Conservation (phyloP, 345 rosid species). For the Luvunga scandens region DNA sequence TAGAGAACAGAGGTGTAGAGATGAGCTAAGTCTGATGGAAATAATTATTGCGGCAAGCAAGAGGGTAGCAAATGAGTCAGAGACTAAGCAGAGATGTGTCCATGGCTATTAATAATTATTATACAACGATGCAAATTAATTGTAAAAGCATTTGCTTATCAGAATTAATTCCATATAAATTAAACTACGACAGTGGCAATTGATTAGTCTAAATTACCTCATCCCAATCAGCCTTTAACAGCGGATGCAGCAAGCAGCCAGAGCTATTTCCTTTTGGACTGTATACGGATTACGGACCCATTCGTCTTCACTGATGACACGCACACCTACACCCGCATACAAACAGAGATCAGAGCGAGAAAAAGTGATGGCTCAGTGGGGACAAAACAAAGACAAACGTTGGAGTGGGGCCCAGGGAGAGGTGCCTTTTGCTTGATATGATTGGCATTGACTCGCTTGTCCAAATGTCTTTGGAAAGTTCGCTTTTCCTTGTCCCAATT, state of each 20-base stretch:
- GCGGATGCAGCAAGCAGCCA: neutral
- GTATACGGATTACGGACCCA: neutral
- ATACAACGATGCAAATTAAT: neutral
- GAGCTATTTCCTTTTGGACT: neutral
- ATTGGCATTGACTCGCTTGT: conserved; percentile 60
- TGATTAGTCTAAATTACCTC: neutral
- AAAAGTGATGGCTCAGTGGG: conserved; percentile 21
- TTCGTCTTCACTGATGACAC: neutral
- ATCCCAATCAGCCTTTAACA: neutral
- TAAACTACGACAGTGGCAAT: neutral
- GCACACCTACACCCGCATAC: too few species aligned
- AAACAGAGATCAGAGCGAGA: neutral
- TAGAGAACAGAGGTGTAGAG: too few species aligned
- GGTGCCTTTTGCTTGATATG: conserved; percentile 43
- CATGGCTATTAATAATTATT: too few species aligned
- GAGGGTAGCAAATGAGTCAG: neutral
- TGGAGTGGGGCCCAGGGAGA: neutral
- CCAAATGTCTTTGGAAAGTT: conserved; percentile 53
- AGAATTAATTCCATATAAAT: neutral
- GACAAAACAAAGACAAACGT: conserved; percentile 10
- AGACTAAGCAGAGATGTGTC: neutral
- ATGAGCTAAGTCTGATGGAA: too few species aligned
- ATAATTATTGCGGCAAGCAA: too few species aligned
- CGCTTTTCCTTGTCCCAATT: conserved; percentile 20
- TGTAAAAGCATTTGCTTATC: neutral